Evolutionary conservation across 441 rosid genomes (phyloP), one percentile per base, ranked within the genome.

Genomic region (Bruguiera hainesii): DNA sequence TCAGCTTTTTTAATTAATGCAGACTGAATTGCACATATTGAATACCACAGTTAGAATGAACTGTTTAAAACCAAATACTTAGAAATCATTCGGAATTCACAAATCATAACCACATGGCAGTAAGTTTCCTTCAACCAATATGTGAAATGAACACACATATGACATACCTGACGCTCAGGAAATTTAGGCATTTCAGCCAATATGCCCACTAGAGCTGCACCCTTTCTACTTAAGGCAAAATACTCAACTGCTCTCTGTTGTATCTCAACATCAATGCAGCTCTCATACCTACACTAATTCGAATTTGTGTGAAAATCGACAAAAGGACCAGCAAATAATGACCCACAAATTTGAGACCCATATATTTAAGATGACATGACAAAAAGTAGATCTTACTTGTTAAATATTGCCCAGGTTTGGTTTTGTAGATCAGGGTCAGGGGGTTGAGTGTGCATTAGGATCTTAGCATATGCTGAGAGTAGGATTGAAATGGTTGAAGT

Each of bases 111-210:
- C 35, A 11, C 16, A 35, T 29, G 29, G 60, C 31, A 57, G 37
- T 55, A 51, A 62, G 56, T 33, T 39, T 55, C 42, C 55, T 35
- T 23, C 25, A 65, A 71, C 26, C 56, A 71, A 61, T 18, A 30
- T 56, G 60, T 28, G 46, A 70, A 61, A 68, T 55, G 30, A 49
- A 68, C 33, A 58, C 13, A 39, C 48, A 13, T 42, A 42, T 23
- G 58, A 76, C 76, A 75, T 67, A 93, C 99, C 97, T 93, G 91
- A 35, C 98, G 97, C 79, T 96, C 99, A 0, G 97, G 98, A 70
- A 96, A 96, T 76, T 89, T 96, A 33, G 99, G 99, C 99, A 96
- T 96, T 76, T 96, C 99, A 64, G 97, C 98, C 79, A 96, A 81
- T 71, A 96, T 88, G 80, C 93, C 99, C 76, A 83, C 79, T 53